These are phyloP conservation scores for Epichloe festucae DNA, from an alignment of 2,329 filamentous ascomycete species.

Conservation along the genomic window DNA sequence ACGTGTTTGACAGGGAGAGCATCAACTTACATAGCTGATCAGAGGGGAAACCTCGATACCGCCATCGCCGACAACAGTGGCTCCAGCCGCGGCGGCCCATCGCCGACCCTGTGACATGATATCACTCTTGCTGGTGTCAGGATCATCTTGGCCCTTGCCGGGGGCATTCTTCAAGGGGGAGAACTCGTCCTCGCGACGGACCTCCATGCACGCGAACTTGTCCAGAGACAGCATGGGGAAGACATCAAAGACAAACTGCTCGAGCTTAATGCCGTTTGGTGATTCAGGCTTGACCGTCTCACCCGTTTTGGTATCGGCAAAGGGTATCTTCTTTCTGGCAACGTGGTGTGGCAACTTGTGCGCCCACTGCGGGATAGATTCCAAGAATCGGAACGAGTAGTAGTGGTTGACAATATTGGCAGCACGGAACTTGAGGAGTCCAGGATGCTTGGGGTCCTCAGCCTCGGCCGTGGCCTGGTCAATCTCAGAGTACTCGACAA, in stretches of 20 bases:
- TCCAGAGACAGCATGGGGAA: constrained; percentile 78
- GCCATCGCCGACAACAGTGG: constrained; percentile 51
- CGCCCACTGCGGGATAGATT: constrained; percentile 77
- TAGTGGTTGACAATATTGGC: constrained; percentile 99
- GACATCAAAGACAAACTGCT: constrained; percentile 98
- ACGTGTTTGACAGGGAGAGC: background rate
- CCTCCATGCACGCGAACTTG: constrained; percentile 92
- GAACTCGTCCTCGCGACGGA: constrained; percentile 94
- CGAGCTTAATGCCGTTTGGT: constrained; percentile 96
- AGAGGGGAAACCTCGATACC: constrained; percentile 87
- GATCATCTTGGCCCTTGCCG: constrained; percentile 82
- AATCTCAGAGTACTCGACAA: constrained; percentile 98
- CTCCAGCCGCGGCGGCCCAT: constrained; percentile 74
- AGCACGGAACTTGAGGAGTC: constrained; percentile 85
- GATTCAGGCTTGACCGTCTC: constrained; percentile 80
- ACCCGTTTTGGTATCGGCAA: constrained; percentile 61
- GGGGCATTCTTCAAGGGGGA: constrained; percentile 90
- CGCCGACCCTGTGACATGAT: constrained; percentile 82
- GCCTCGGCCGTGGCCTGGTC: constrained; percentile 80
- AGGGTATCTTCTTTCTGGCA: constrained; percentile 96
- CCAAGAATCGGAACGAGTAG: constrained; percentile 89
- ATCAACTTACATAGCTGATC: constrained; percentile 77
- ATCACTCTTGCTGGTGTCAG: constrained; percentile 81
- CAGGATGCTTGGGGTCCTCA: constrained; percentile 65
- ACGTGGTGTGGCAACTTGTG: constrained; percentile 88